Base-by-base conservation (phyloP, 108 stramenopile genomes). In the Cyclotella baltica region DNA sequence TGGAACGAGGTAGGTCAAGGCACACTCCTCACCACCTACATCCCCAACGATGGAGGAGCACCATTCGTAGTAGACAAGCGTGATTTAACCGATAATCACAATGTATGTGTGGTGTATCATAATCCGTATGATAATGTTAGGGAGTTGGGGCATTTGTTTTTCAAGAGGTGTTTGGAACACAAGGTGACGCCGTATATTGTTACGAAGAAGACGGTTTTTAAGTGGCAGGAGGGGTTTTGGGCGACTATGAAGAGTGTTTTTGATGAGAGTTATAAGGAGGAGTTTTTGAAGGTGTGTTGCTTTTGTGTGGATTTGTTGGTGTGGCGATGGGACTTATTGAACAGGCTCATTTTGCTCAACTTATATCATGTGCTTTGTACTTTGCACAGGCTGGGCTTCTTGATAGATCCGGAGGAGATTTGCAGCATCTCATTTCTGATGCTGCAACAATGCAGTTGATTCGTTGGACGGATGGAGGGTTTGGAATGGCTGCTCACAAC, bases 141-240 rank as follows among this genome's bases (percentile, higher is more conserved):
- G 28, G 93, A 93, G 34, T 79, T 98, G 59, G 97, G 97, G 30
- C 97, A 98, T 72, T 79, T 96, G 55, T 98, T 98, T 83, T 98
- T 97, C 85, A 72, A 90, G 53, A 80, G 98, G 59, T 97, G 96
- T 70, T 75, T 97, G 65, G 92, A 97, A 23, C 88, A 84, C 31
- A 79, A 92, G 30, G 92, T 98, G 48, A 96, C 96, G 9, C 98
- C 98, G 5, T 98, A 97, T 84, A 87, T 98, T 78, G 98, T 98
- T 23, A 98, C 98, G 62, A 98, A 98, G 82, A 98, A 98, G 91
- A 98, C 98, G 19, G 98, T 98, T 43, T 98, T 98, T 90, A 98
- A 98, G 87, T 98, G 98, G 98, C 98, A 98, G 80, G 98, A 98
- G 85, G 94, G 94, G 71, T 98, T 97, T 76, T 98, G 98, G 98